Percentiles rank a stretch among this genome's conserved stretches.
phyloP scores from a whole-genome alignment of 139 green algal genomes.

The Gonium pectorale region DNA sequence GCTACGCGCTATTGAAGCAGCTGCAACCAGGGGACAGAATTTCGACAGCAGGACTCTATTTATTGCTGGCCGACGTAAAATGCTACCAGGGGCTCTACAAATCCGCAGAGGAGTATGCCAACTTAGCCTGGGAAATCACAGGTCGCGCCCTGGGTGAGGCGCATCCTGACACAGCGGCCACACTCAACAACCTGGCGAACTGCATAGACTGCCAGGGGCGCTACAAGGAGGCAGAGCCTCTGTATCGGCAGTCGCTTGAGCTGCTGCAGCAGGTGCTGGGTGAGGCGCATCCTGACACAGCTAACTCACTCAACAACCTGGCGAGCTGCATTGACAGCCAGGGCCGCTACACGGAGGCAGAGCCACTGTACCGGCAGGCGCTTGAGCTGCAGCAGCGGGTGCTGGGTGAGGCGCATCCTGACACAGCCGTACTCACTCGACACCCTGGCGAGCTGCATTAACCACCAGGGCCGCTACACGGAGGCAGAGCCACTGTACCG shows the following conservation, averaged over 20 bases:
- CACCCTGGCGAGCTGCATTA: background rate
- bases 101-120: too few relatives aligned
- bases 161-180: background rate
- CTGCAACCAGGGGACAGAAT: too few relatives aligned
- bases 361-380: background rate
- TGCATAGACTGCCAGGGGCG: too few relatives aligned
- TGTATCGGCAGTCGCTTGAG: background rate
- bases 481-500: background rate
- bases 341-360: background rate
- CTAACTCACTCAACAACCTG: too few relatives aligned
- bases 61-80: too few relatives aligned
- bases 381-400: background rate
- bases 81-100: background rate
- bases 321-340: background rate
- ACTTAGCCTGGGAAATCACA: too few relatives aligned
- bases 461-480: too few relatives aligned
- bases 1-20: background rate
- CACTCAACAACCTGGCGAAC: background rate
- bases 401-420: conserved; percentile 29
- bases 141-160: conserved; percentile 22
- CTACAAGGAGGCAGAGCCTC: background rate
- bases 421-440: conserved; percentile 7
- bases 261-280: background rate
- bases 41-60: too few relatives aligned
- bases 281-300: background rate